A percentile compares a stretch with the other conserved stretches of the same genome.
phyloP scores from a whole-genome alignment of 1,284 basidiomycete genomes.

The Pseudozyma sp. region DNA sequence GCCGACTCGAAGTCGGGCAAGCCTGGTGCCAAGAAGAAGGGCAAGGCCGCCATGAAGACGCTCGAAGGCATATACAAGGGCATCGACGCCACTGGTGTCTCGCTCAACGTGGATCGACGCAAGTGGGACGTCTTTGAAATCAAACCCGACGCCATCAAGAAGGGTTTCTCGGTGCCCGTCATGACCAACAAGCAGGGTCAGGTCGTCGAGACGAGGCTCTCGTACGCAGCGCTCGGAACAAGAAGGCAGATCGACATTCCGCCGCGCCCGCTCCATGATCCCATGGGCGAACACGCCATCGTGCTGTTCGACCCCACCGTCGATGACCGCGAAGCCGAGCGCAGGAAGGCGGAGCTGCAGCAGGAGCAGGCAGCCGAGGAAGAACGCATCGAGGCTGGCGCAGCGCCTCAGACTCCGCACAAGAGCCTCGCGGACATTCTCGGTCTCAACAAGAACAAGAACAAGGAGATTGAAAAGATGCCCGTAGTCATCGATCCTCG shows the following conservation, averaged over 20 bases:
- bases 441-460: conserved; percentile 72
- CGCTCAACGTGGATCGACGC: conserved; percentile 61
- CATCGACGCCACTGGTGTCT: conserved; percentile 64
- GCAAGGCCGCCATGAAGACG: conserved; percentile 42
- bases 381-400: conserved; percentile 35
- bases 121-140: conserved; percentile 61
- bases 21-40: conserved; percentile 37
- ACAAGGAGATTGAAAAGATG: conserved; percentile 76
- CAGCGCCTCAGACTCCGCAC: conserved; percentile 75
- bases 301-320: conserved; percentile 97
- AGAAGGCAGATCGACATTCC: conserved; percentile 84
- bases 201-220: conserved; percentile 75
- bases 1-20: conserved; percentile 18
- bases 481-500: conserved; percentile 96
- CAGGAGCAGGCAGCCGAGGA: conserved; percentile 46
- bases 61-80: conserved; percentile 66
- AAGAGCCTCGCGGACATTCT: conserved; percentile 88
- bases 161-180: conserved; percentile 83
- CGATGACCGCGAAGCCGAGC: conserved; percentile 73
- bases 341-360: conserved; percentile 48
- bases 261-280: conserved; percentile 92
- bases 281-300: conserved; percentile 97
- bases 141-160: conserved; percentile 59
- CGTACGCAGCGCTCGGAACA: conserved; percentile 85
- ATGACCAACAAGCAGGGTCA: conserved; percentile 84